Evolutionary conservation across 768 basidiomycete genomes (phyloP).

Genomic region (Albatrellus ellisii): DNA sequence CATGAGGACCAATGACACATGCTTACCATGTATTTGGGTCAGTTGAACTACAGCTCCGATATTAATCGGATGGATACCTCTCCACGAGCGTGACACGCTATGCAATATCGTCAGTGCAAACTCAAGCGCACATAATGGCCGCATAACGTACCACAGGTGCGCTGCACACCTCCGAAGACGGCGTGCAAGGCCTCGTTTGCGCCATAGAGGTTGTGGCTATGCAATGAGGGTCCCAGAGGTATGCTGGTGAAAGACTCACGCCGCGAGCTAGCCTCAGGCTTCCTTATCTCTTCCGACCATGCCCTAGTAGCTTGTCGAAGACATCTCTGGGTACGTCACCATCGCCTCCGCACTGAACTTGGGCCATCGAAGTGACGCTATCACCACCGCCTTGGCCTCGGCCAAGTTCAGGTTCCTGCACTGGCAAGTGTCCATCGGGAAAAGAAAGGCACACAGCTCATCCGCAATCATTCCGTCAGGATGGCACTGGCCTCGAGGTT

Average conservation of each 20-base stretch:
- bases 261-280: no score
- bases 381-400: conserved; percentile 52
- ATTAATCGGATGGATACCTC: conserved; percentile 44
- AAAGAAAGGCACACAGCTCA: conserved; percentile 32
- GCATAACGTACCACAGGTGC: conserved; percentile 64
- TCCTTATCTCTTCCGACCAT: conserved; percentile 57
- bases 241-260: no score
- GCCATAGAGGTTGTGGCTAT: conserved; percentile 72
- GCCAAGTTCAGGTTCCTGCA: conserved; percentile 37
- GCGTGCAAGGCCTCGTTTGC: conserved; percentile 49
- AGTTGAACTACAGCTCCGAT: conserved; percentile 43
- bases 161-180: conserved; percentile 64
- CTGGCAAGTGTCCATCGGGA: no score
- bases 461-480: conserved; percentile 41
- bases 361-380: conserved; percentile 60
- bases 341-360: conserved; percentile 51
- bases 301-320: conserved; percentile 44
- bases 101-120: no score
- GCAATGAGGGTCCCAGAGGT: no score
- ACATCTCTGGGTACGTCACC: conserved; percentile 24
- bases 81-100: conserved; percentile 80
- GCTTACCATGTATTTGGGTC: conserved; percentile 15
- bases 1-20: background rate
- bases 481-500: no score
- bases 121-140: background rate